Conservation (phyloP, 768 basidiomycete species). For the Brasilioporus rufonigricans region DNA sequence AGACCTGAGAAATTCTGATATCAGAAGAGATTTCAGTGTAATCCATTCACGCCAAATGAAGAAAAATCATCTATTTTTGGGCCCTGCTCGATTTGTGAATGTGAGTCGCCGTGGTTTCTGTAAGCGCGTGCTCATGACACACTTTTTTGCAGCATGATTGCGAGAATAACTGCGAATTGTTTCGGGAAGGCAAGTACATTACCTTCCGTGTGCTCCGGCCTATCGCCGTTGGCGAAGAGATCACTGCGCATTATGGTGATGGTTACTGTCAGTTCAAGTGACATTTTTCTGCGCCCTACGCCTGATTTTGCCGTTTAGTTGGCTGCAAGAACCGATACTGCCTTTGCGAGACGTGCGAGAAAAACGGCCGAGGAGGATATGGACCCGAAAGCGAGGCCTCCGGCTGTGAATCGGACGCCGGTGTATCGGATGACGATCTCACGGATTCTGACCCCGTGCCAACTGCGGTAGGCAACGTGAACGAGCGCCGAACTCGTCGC, state of each 20-base stretch:
- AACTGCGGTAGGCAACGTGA: slow-evolving; percentile 57
- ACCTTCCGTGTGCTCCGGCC: slow-evolving; percentile 81
- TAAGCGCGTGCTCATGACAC: neutral
- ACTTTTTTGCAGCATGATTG: slow-evolving; percentile 71
- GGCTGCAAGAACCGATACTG: slow-evolving; percentile 71
- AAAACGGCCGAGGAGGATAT: slow-evolving; percentile 72
- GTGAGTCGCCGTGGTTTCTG: slow-evolving; percentile 44
- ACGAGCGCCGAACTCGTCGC: slow-evolving; percentile 77
- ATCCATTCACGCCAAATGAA: slow-evolving; percentile 91
- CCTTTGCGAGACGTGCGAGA: slow-evolving; percentile 86
- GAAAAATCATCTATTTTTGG: slow-evolving; percentile 88
- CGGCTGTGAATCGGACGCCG: slow-evolving; percentile 48
- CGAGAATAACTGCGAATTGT: slow-evolving; percentile 84
- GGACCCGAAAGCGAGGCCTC: slow-evolving; percentile 47
- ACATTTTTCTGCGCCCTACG: slow-evolving; percentile 19
- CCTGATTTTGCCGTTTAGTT: slow-evolving; percentile 44
- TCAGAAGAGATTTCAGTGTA: slow-evolving; percentile 86
- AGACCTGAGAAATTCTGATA: slow-evolving; percentile 64
- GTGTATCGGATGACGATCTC: slow-evolving; percentile 32
- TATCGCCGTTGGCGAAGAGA: slow-evolving; percentile 80
- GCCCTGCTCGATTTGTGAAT: slow-evolving; percentile 90
- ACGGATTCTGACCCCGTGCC: slow-evolving; percentile 44
- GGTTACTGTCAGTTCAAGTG: slow-evolving; percentile 70
- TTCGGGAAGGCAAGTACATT: slow-evolving; percentile 86
- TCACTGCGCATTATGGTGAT: slow-evolving; percentile 88